phyloP scores from a whole-genome alignment of 306 rosid genomes.

The Pachyrhizus erosus region DNA sequence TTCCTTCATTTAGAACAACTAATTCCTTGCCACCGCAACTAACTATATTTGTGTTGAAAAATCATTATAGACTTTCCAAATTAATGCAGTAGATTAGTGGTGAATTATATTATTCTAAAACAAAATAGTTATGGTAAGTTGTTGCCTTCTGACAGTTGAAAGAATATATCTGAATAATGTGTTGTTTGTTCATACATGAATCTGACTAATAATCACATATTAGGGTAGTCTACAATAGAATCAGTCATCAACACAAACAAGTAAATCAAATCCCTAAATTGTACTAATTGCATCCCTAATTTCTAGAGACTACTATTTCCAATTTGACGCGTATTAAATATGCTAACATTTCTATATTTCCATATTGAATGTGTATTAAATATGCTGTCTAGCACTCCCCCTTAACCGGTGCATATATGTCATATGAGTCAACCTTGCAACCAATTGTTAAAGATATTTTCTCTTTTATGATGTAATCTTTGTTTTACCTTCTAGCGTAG shows the following conservation, averaged over 20 bases:
- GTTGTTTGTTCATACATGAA: neutral
- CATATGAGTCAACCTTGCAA: no score
- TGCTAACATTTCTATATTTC: no score
- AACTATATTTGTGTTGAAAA: constrained; percentile 19
- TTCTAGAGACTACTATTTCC: neutral
- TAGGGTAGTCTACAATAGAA: neutral
- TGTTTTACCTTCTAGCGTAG: no score
- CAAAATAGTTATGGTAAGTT: neutral
- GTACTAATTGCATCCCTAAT: neutral
- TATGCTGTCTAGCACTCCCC: no score
- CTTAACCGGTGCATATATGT: no score
- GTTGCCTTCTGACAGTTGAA: neutral
- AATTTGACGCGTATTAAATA: no score
- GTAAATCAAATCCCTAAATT: neutral
- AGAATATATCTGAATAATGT: neutral
- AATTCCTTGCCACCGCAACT: constrained; percentile 27
- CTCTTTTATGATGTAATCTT: no score
- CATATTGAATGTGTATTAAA: no score
- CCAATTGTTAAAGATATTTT: no score
- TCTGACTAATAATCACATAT: neutral
- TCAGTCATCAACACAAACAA: neutral
- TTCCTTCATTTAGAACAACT: constrained; percentile 15
- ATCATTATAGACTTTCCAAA: constrained; percentile 14
- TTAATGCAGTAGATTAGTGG: neutral
- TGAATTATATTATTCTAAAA: constrained; percentile 5